These are phyloP conservation scores for Apiosordaria backusii DNA, from an alignment of 495 filamentous ascomycete genomes.

Conservation along the genomic window DNA sequence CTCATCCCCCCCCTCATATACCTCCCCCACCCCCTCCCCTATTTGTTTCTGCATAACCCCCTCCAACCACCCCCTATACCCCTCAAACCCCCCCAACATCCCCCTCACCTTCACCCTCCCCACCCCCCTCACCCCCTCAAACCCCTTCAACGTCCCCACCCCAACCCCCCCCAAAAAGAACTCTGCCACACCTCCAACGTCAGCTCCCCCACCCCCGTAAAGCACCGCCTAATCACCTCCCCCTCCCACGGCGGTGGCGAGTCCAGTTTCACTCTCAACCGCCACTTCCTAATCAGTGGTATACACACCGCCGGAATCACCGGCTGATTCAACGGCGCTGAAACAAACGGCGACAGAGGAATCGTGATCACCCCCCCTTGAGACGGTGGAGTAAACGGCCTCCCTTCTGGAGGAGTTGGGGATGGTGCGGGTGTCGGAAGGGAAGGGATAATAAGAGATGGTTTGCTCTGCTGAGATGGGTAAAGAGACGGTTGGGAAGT, in stretches of 20 bases:
- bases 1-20: not conserved
- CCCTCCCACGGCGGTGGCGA: not conserved
- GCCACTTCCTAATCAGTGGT: not conserved
- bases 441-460: not conserved
- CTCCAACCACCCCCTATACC: not conserved
- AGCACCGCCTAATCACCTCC: not conserved
- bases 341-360: not conserved
- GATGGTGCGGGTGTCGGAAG: not conserved
- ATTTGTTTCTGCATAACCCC: not conserved
- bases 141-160: not conserved
- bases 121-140: not conserved
- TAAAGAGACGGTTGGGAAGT: not conserved
- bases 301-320: not conserved
- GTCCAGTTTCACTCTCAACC: not conserved
- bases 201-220: not conserved
- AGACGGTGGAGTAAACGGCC: too few relatives aligned
- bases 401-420: not conserved
- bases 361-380: too few relatives aligned
- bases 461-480: not conserved
- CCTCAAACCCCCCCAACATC: not conserved
- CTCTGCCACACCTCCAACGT: constrained; percentile 24
- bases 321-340: not conserved
- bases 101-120: not conserved
- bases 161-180: constrained; percentile 32
- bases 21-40: constrained; percentile 1